Base-by-base conservation (phyloP, 2,329 filamentous ascomycete genomes). In the Aspergillus persii region DNA sequence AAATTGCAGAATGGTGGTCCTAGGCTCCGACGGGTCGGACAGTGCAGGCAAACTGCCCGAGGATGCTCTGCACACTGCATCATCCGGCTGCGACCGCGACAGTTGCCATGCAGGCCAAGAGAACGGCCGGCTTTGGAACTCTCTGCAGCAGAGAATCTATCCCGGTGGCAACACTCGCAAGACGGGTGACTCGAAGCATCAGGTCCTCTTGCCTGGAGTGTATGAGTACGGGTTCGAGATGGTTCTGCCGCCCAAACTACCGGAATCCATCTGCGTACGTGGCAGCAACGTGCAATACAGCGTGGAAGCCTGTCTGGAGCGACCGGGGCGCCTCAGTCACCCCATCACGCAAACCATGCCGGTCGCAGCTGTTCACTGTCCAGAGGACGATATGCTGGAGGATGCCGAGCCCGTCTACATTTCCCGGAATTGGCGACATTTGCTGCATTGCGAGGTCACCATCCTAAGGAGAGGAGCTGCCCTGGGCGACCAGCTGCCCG, bases 211-310 rank as follows among this genome's bases (percentile, higher is more conserved):
- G 9, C 56, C 61, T 23, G 61, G 61, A 18, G 60, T 30, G 29
- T 57, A 63, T 23, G 53, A 46, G 26, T 63, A 60, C 39, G 44
- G 60, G 3, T 63, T 63, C 12, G 61, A 63, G 41, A 63, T 63
- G 61, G 50, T 63, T 18, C 18, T 63, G 18, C 60, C 55, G 26
- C 57, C 61, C 8, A 39, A 56, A 5, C 33, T 63, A n/a, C 61
- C 61, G 8, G 59, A 63, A 23, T 60, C 61, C 3, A 56, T 61
- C 33, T 46, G 55, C 12, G 46, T 63, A n/a, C 59, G 60, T 23
- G 54, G 58, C 15, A 56, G 54, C 52, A 33, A 56, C 29, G 61
- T 63, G 12, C 54, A 52, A 15, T 63, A 63, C n/a, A 52, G 54
- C 31, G 54, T 63, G 15, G 54, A 56, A 23, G 61, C 60, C 3